These are phyloP conservation scores for Carex sylvatica DNA, from an alignment of 202 grass and related monocot genomes.

Conservation along the genomic window DNA sequence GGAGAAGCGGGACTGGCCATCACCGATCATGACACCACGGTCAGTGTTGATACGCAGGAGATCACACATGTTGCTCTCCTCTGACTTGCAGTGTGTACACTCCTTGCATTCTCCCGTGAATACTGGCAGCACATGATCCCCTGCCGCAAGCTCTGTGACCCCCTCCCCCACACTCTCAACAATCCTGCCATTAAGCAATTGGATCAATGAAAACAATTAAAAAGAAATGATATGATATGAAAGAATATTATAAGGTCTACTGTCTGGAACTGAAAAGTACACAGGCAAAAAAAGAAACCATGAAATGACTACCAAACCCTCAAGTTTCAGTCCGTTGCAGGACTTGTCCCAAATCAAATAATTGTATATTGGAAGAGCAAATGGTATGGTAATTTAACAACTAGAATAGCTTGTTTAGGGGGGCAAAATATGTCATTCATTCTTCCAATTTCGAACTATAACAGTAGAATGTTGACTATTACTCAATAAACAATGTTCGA, in stretches of 20 bases:
- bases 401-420: not conserved
- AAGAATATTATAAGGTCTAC: not conserved
- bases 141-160: slow-evolving; percentile 62
- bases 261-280: not conserved
- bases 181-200: slow-evolving; percentile 37
- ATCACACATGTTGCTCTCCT: slow-evolving; percentile 81
- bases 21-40: slow-evolving; percentile 60
- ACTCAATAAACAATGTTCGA: not conserved
- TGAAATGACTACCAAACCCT: not conserved
- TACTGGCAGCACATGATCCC: slow-evolving; percentile 75
- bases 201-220: not conserved
- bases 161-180: slow-evolving; percentile 88
- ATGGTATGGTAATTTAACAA: not conserved
- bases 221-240: not conserved
- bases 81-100: slow-evolving; percentile 65
- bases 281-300: not conserved
- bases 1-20: slow-evolving; percentile 50
- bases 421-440: not conserved
- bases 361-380: not conserved
- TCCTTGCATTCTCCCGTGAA: slow-evolving; percentile 89
- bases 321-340: not conserved
- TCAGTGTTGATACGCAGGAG: slow-evolving; percentile 71
- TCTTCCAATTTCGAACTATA: not conserved
- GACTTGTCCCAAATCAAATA: not conserved
- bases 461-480: not conserved